Evolutionary conservation across 495 filamentous ascomycete genomes (phyloP), one percentile per base, ranked within the genome.

Genomic region (Talaromyces borbonicus): DNA sequence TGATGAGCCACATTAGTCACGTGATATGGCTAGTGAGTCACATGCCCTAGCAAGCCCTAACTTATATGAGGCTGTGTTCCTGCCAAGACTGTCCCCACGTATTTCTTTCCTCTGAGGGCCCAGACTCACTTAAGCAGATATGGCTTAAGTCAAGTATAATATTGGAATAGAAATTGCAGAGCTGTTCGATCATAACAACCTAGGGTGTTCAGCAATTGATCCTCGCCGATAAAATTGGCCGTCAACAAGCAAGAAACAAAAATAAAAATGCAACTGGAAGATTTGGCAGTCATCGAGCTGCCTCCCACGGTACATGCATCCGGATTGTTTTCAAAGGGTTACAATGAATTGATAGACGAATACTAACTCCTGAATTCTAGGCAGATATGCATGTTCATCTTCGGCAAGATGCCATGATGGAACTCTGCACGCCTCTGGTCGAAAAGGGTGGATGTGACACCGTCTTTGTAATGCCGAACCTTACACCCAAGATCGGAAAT

Each of bases 391-490:
- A 37, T 51, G 67, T 72, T 52, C 85, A 87, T 59, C 72, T 95
- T 45, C 76, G 89, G 31, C 81, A 92, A 65, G 85, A 81, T 1
- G 67, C 74, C 35, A 85, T 95, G 74, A 85, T 87, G 76, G 72
- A 88, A 47, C 65, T 85, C n/a, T 86, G 94, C 22, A 81, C 81
- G 32, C 84, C 84, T 15, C 81, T 75, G 19, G 83, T 94, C 53
- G 68, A 77, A 39, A 59, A 73, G 48, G 89, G 85, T 52, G 81
- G 81, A 40, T 80, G 85, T 51, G 83, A 90, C 61, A 84, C 79
- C 15, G 85, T 85, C 18, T 90, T 76, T 61, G 87, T 95, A 37
- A 90, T 92, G 84, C 81, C 80, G 2, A 86, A 87, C 58, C 67
- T 85, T 41, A 68, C 74, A 16, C 90, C 90, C 9, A 87, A 85